Conservation (phyloP, 2,329 filamentous ascomycete genomes). For the Drechslerella dactyloides region DNA sequence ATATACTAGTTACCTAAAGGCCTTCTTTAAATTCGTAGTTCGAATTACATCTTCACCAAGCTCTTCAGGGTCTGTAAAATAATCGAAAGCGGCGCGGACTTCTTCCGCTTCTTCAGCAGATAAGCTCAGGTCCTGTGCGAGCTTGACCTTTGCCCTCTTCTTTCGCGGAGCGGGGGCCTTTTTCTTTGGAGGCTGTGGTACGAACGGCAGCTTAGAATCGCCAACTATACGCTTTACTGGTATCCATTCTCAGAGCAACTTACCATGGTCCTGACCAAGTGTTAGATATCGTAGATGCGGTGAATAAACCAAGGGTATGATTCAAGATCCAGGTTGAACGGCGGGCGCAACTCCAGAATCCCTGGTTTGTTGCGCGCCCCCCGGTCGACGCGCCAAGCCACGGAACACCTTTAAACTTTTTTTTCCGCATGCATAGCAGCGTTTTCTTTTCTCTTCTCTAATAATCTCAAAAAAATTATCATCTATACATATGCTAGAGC, state of each 20-base stretch:
- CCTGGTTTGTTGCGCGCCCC: neutral
- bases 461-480: slow-evolving; percentile 51
- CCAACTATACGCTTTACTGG: neutral
- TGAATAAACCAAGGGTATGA: slow-evolving; percentile 1
- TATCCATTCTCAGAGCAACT: neutral
- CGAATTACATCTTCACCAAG: slow-evolving; percentile 68
- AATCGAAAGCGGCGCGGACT: slow-evolving; percentile 33
- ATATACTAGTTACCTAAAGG: slow-evolving; percentile 68
- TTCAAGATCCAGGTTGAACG: neutral
- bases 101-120: slow-evolving; percentile 41
- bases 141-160: slow-evolving; percentile 44
- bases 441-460: slow-evolving; percentile 27
- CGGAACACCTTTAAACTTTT: slow-evolving; percentile 7
- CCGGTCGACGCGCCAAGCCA: slow-evolving; percentile 24
- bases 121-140: slow-evolving; percentile 43
- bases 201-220: neutral
- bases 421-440: neutral
- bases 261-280: slow-evolving; percentile 12
- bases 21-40: slow-evolving; percentile 71
- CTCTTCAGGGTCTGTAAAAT: slow-evolving; percentile 63
- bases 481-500: slow-evolving; percentile 52
- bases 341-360: neutral
- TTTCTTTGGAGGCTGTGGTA: slow-evolving; percentile 39
- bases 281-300: neutral
- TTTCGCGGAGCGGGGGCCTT: slow-evolving; percentile 18